Base-by-base conservation (phyloP, 352 stramenopile species). In the Phytopythium oedochilum region DNA sequence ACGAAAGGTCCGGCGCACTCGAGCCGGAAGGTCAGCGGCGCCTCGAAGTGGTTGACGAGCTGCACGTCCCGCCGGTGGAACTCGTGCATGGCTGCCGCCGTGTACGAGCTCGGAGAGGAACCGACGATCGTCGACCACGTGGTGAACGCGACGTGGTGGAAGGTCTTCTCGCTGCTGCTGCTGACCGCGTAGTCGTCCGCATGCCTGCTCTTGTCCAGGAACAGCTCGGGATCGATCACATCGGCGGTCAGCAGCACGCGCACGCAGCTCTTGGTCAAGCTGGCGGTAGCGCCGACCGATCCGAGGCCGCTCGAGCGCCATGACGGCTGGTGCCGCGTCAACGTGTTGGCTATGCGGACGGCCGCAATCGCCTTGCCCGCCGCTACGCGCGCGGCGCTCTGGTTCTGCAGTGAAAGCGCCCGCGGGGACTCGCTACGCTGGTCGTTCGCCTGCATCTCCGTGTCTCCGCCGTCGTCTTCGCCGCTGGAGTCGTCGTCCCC, bases 321-420 rank as follows among this genome's bases (percentile, higher is more conserved):
- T 23, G n/a, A 29, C 18, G 46, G 43, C 40, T 48, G 38, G 12
- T 64, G 65, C n/a, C 74, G 71, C 50, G 56, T 29, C 12, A 88
- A 55, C 15, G 75, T 68, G 59, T 91, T 93, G 36, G 73, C 78
- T 28, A 82, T 57, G 2, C 83, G 78, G 14, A 93, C 83, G 14
- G 76, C 83, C 34, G 79, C 59, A 38, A 93, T 75, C 1, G 83
- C 83, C 48, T 91, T 93, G 20, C 83, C 83, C 9, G 78, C 75
- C 38, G 35, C 20, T 52, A 18, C 51, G 38, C 8, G 32, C 46
- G n/a, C 31, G 40, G 23, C 46, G 26, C 12, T 26, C 56, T 1
- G 28, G 11, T 45, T 20, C 0, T 8, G 39, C 26, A n/a, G 47
- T n/a, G 44, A 20, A 17, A 43, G 63, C 32, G 38, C 23, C 18